These are phyloP conservation scores for Vaccinium corymbosum DNA, from an alignment of 148 eudicot genomes.

Conservation along the genomic window DNA sequence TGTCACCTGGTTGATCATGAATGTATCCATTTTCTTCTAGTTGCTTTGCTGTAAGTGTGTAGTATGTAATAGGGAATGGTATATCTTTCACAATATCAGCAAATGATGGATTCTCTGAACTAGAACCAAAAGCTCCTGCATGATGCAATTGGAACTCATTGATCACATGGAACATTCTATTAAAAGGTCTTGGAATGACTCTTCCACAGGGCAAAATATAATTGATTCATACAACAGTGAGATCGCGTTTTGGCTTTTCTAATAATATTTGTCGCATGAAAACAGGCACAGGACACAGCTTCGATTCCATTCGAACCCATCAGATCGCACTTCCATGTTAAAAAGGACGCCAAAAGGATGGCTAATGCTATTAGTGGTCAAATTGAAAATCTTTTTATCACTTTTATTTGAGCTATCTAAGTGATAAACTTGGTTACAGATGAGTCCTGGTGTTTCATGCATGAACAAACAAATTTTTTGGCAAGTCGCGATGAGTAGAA, in stretches of 20 bases:
- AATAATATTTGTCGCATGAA: neutral
- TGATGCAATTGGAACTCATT: neutral
- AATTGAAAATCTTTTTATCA: too few species aligned
- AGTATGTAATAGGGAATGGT: conserved; percentile 82
- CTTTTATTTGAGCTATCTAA: too few species aligned
- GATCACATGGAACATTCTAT: neutral
- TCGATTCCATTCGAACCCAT: neutral
- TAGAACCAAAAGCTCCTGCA: conserved; percentile 39
- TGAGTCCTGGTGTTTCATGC: too few species aligned
- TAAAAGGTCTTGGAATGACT: neutral
- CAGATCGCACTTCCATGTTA: neutral
- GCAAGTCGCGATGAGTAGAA: too few species aligned
- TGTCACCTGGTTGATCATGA: conserved; percentile 56
- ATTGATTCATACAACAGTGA: neutral
- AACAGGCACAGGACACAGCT: neutral
- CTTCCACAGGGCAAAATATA: neutral
- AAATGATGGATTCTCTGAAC: conserved; percentile 25
- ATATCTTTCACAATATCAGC: conserved; percentile 44
- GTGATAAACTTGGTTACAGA: too few species aligned
- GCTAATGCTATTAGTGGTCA: neutral
- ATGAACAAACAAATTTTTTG: too few species aligned
- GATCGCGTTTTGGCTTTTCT: neutral
- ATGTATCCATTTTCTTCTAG: conserved; percentile 88
- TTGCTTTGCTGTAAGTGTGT: conserved; percentile 71
- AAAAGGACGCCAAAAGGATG: neutral